phyloP scores from a whole-genome alignment of 345 rosid genomes.

The Boechera divaricarpa region DNA sequence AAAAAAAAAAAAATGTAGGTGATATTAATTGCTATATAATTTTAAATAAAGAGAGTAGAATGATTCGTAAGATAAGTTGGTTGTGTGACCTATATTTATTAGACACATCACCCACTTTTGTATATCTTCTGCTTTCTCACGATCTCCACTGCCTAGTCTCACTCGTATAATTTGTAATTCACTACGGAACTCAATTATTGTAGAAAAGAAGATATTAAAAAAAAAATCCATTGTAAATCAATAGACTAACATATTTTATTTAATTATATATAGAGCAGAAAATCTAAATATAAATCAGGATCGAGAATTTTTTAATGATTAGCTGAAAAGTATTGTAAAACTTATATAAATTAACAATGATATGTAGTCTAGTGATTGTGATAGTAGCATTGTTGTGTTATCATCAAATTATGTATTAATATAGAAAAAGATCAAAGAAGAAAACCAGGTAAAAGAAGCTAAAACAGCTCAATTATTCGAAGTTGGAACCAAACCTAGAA shows the following conservation, averaged over 20 bases:
- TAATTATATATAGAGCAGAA: background rate
- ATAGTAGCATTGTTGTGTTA: background rate
- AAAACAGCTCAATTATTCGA: too few relatives aligned
- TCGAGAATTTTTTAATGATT: background rate
- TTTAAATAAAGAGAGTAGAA: slow-evolving; percentile 27
- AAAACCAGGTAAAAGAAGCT: too few relatives aligned
- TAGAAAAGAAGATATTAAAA: too few relatives aligned
- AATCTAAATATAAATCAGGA: background rate
- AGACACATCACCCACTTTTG: slow-evolving; percentile 8
- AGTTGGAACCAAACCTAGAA: too few relatives aligned
- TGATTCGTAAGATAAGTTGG: slow-evolving; percentile 17
- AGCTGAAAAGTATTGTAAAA: background rate
- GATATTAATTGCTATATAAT: slow-evolving; percentile 27
- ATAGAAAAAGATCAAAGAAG: too few relatives aligned
- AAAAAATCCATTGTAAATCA: background rate
- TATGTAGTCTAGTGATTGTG: background rate
- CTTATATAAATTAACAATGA: background rate
- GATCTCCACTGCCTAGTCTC: background rate
- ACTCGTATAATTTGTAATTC: background rate
- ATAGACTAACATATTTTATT: background rate
- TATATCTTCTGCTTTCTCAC: background rate
- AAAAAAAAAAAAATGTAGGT: background rate
- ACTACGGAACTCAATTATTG: background rate
- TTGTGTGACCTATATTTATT: slow-evolving; percentile 32
- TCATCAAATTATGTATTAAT: background rate